Conservation (phyloP, 1,284 basidiomycete species). For the Cutaneotrichosporon daszewskae region DNA sequence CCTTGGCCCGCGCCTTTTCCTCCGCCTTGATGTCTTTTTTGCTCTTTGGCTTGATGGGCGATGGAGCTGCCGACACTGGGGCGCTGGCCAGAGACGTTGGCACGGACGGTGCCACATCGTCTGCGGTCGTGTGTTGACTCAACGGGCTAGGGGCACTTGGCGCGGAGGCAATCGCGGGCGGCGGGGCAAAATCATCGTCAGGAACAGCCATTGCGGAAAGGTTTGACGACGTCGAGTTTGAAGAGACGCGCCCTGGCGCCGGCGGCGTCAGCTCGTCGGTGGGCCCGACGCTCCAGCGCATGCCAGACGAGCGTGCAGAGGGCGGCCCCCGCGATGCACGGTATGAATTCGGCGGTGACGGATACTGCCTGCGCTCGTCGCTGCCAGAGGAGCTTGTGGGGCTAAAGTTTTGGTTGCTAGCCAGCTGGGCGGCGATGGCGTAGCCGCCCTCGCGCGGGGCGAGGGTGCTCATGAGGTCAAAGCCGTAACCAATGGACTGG, state of each 20-base stretch:
- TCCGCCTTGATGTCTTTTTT: slow-evolving; percentile 70
- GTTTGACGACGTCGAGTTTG: slow-evolving; percentile 6
- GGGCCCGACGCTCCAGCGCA: slow-evolving; percentile 42
- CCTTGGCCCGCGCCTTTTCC: slow-evolving; percentile 41
- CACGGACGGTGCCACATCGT: slow-evolving; percentile 7
- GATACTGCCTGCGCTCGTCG: slow-evolving; percentile 25
- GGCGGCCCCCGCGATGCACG: too few relatives aligned
- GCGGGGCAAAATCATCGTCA: neutral
- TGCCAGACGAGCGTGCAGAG: slow-evolving; percentile 34
- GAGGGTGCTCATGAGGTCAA: slow-evolving; percentile 38
- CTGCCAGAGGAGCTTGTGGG: slow-evolving; percentile 17
- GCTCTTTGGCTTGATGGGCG: slow-evolving; percentile 52
- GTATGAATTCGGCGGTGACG: slow-evolving; percentile 15
- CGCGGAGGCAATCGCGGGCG: slow-evolving; percentile 1
- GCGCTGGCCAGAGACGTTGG: neutral
- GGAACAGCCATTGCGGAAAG: neutral
- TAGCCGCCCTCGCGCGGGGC: slow-evolving; percentile 47
- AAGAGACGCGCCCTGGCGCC: slow-evolving; percentile 12
- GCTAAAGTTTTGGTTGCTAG: slow-evolving; percentile 13
- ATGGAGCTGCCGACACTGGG: neutral
- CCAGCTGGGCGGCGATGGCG: slow-evolving; percentile 43
- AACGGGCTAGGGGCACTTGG: slow-evolving; percentile 25
- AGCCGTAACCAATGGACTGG: slow-evolving; percentile 30
- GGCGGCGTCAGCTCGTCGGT: slow-evolving; percentile 30
- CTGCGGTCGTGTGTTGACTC: slow-evolving; percentile 25